These are phyloP conservation scores for Dalbergia cultrata DNA, from an alignment of 306 rosid species.

Conservation along the genomic window DNA sequence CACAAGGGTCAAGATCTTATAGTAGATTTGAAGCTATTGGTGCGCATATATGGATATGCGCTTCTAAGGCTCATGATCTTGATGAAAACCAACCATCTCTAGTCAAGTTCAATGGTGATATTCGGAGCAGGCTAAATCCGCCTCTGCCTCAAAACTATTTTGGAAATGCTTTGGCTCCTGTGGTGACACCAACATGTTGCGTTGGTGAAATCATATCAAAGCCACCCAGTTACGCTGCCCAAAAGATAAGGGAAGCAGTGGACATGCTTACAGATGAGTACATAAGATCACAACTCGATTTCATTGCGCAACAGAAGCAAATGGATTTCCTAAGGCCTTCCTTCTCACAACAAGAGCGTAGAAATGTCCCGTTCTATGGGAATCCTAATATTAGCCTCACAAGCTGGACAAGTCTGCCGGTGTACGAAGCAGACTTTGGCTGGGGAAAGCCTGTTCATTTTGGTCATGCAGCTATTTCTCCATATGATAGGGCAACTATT, in stretches of 20 bases:
- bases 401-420: slow-evolving; percentile 29
- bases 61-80: slow-evolving; percentile 1
- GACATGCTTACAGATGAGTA: neutral
- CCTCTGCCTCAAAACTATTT: slow-evolving; percentile 23
- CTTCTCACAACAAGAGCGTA: too few relatives aligned
- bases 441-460: slow-evolving; percentile 29
- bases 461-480: neutral
- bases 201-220: neutral
- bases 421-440: slow-evolving; percentile 21
- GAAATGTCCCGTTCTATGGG: neutral
- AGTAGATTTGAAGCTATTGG: slow-evolving; percentile 14
- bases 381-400: neutral
- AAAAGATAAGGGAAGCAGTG: slow-evolving; percentile 14
- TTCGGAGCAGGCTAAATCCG: slow-evolving; percentile 21
- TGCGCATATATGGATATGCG: slow-evolving; percentile 22
- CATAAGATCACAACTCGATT: slow-evolving; percentile 12
- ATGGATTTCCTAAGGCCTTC: neutral
- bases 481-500: neutral
- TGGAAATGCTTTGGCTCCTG: neutral
- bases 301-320: neutral
- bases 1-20: neutral
- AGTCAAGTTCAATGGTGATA: neutral
- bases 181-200: neutral
- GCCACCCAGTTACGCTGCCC: slow-evolving; percentile 1
- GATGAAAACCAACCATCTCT: neutral